Percentiles rank a stretch among this genome's conserved stretches.
phyloP scores from a whole-genome alignment of 345 rosid genomes.

The Arabidopsis thaliana region DNA sequence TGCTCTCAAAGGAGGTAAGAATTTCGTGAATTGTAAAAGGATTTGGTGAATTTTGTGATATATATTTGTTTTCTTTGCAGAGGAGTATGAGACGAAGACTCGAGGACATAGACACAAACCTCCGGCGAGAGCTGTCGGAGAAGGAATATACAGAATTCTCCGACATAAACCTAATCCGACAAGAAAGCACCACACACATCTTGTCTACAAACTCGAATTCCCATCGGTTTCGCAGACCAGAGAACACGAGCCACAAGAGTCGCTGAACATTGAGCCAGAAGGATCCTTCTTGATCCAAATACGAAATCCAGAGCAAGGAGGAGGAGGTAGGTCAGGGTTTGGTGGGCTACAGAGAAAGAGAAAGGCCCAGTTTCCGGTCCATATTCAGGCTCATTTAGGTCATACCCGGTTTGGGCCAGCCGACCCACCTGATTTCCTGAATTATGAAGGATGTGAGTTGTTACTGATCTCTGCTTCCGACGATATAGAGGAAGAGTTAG shows the following conservation, averaged over 20 bases:
- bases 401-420: slow-evolving; percentile 53
- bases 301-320: slow-evolving; percentile 61
- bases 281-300: slow-evolving; percentile 74
- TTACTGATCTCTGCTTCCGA: slow-evolving; percentile 72
- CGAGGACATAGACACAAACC: slow-evolving; percentile 59
- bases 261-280: slow-evolving; percentile 66
- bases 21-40: background rate
- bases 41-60: background rate
- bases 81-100: slow-evolving; percentile 69
- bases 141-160: slow-evolving; percentile 73
- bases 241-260: slow-evolving; percentile 64
- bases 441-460: slow-evolving; percentile 81
- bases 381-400: slow-evolving; percentile 63
- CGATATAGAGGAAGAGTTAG: slow-evolving; percentile 66
- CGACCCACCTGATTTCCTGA: slow-evolving; percentile 74
- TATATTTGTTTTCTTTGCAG: slow-evolving; percentile 38
- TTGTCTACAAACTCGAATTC: slow-evolving; percentile 73
- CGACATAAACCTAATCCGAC: slow-evolving; percentile 58
- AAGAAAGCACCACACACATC: slow-evolving; percentile 64
- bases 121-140: slow-evolving; percentile 68
- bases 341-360: slow-evolving; percentile 66
- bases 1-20: slow-evolving; percentile 66
- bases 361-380: slow-evolving; percentile 71
- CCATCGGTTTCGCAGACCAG: slow-evolving; percentile 46
- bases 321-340: slow-evolving; percentile 45